Conservation (phyloP, 495 filamentous ascomycete genomes). For the Lineolata rhizophorae region DNA sequence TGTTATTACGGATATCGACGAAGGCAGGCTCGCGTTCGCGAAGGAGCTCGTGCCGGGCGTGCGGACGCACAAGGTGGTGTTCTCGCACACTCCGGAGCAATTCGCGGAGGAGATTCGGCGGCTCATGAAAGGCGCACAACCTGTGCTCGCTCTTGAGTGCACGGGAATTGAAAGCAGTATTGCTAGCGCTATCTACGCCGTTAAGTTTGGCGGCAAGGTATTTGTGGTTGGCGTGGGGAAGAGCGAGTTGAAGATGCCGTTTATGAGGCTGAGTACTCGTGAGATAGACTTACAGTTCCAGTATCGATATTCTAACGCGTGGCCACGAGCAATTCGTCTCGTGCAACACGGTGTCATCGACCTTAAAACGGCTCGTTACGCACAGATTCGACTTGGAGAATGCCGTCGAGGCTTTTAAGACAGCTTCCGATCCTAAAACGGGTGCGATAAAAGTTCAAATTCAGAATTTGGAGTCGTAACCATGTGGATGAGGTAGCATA, state of each 20-base stretch:
- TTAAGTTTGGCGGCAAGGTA: conserved; percentile 84
- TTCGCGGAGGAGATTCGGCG: conserved; percentile 41
- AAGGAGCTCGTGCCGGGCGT: conserved; percentile 53
- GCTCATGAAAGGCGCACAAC: conserved; percentile 47
- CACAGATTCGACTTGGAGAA: conserved; percentile 74
- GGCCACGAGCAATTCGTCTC: conserved; percentile 79
- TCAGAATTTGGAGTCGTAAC: conserved; percentile 32
- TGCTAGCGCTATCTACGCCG: conserved; percentile 61
- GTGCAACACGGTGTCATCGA: conserved; percentile 65
- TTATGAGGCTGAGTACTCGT: conserved; percentile 72
- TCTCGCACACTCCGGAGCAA: conserved; percentile 41
- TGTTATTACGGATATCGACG: conserved; percentile 83
- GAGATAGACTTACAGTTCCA: conserved; percentile 92
- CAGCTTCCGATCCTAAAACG: conserved; percentile 64
- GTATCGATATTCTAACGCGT: conserved; percentile 88
- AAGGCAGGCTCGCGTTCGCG: conserved; percentile 60
- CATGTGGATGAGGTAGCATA: too few relatives aligned
- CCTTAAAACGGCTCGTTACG: conserved; percentile 58
- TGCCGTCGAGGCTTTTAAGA: conserved; percentile 72
- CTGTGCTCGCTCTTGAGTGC: conserved; percentile 64
- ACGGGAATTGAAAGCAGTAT: conserved; percentile 84
- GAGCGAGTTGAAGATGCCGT: conserved; percentile 84
- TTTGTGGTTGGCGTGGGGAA: conserved; percentile 85
- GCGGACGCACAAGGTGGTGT: conserved; percentile 57
- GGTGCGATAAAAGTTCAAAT: conserved; percentile 95